These are phyloP conservation scores for Rasamsonia emersonii DNA, from an alignment of 2,329 filamentous ascomycete genomes.

Conservation along the genomic window DNA sequence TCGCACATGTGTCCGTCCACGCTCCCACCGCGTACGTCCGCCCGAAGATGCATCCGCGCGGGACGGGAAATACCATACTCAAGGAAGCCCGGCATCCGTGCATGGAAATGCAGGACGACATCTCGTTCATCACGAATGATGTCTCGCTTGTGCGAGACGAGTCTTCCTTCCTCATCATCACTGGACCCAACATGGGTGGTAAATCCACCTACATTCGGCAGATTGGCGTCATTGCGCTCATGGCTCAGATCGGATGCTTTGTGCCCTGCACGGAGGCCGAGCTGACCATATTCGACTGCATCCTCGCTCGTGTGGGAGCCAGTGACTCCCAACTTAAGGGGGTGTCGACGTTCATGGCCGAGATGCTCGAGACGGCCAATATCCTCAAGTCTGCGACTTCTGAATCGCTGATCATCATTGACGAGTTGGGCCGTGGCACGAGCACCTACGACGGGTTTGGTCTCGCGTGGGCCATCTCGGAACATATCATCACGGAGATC, in stretches of 20 bases:
- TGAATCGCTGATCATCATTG: conserved; percentile 96
- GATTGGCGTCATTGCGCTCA: conserved; percentile 90
- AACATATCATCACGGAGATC: conserved; percentile 94
- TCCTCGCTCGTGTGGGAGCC: conserved; percentile 89
- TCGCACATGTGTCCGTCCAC: conserved; percentile 87
- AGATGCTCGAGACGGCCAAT: conserved; percentile 98
- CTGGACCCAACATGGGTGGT: conserved; percentile 97
- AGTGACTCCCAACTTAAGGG: conserved; percentile 96
- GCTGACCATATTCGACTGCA: conserved; percentile 91
- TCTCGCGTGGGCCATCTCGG: conserved; percentile 97
- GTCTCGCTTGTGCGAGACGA: conserved; percentile 68
- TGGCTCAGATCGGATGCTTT: conserved; percentile 96
- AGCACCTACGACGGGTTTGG: conserved; percentile 98
- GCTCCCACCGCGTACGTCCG: conserved; percentile 86
- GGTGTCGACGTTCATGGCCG: conserved; percentile 98
- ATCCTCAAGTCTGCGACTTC: conserved; percentile 94
- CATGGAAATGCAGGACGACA: conserved; percentile 97
- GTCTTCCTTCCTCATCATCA: conserved; percentile 92
- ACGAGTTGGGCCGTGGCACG: conserved; percentile 91
- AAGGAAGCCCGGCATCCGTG: conserved; percentile 92
- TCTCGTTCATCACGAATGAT: conserved; percentile 98
- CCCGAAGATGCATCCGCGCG: conserved; percentile 81
- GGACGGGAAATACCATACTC: conserved; percentile 79
- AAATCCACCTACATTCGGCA: conserved; percentile 98
- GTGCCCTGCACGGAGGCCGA: conserved; percentile 88